phyloP scores from a whole-genome alignment of 495 filamentous ascomycete species.

The Aspergillus carlsbadensis region DNA sequence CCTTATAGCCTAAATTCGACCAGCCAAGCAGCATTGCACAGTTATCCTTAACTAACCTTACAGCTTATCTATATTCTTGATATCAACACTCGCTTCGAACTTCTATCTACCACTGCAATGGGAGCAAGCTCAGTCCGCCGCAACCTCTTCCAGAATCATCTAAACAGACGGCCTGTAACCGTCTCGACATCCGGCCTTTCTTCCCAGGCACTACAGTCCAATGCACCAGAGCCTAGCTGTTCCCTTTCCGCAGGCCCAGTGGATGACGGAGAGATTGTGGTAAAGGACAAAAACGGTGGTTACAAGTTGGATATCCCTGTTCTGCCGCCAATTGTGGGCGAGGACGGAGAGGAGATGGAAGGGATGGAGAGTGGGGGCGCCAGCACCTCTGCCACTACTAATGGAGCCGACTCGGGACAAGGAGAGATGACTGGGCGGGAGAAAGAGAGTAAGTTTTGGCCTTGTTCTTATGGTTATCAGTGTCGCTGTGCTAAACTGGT shows the following conservation, averaged over 20 bases:
- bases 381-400: constrained; percentile 22
- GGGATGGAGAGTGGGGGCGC: constrained; percentile 30
- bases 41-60: not conserved
- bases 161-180: constrained; percentile 58
- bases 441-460: constrained; percentile 45
- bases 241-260: constrained; percentile 33
- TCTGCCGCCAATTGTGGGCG: constrained; percentile 46
- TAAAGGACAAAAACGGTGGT: constrained; percentile 71
- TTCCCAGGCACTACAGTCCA: constrained; percentile 34
- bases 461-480: not conserved
- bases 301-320: constrained; percentile 70
- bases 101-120: constrained; percentile 17
- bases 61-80: not conserved
- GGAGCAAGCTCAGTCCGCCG: constrained; percentile 55
- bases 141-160: constrained; percentile 72
- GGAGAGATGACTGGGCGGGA: constrained; percentile 37
- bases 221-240: constrained; percentile 38
- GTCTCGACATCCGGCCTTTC: constrained; percentile 43
- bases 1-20: not conserved
- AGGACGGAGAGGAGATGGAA: constrained; percentile 54
- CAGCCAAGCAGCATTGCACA: not conserved
- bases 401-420: constrained; percentile 18
- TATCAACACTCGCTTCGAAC: not conserved
- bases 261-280: constrained; percentile 68
- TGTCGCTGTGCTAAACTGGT: not conserved